Evolutionary conservation across 768 basidiomycete genomes (phyloP).

Genomic region (Suillus alpinus): DNA sequence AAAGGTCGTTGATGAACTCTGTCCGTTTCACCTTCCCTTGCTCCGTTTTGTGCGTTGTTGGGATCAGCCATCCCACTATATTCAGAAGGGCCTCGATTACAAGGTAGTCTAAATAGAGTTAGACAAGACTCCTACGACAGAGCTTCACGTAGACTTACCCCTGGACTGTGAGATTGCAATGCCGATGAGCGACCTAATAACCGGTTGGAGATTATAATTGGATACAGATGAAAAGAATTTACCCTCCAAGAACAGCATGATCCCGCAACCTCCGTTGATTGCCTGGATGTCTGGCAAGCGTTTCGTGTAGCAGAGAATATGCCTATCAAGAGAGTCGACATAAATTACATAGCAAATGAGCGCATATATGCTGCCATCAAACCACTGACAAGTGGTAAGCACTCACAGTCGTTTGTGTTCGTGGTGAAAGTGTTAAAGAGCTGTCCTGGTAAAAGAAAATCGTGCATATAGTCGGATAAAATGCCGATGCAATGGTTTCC

Average conservation of each 20-base stretch:
- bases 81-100: constrained; percentile 55
- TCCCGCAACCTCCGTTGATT: constrained; percentile 49
- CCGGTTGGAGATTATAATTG: constrained; percentile 1
- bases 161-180: constrained; percentile 43
- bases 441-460: constrained; percentile 32
- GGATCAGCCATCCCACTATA: constrained; percentile 54
- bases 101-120: constrained; percentile 44
- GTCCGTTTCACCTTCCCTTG: constrained; percentile 37
- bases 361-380: constrained; percentile 28
- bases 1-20: constrained; percentile 51
- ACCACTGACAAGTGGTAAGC: neutral
- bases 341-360: constrained; percentile 10
- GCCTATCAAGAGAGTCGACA: constrained; percentile 38
- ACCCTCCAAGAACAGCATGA: constrained; percentile 48
- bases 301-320: constrained; percentile 52
- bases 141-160: constrained; percentile 32
- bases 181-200: constrained; percentile 45
- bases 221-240: constrained; percentile 6
- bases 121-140: neutral
- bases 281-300: constrained; percentile 35
- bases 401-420: constrained; percentile 5
- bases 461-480: constrained; percentile 34
- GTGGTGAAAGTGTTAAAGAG: constrained; percentile 20
- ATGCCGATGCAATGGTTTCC: constrained; percentile 21
- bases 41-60: constrained; percentile 36